Percentiles rank a stretch among this genome's conserved stretches.
Conservation (phyloP, 768 basidiomycete genomes). For the Hypsizygus marmoreus region DNA sequence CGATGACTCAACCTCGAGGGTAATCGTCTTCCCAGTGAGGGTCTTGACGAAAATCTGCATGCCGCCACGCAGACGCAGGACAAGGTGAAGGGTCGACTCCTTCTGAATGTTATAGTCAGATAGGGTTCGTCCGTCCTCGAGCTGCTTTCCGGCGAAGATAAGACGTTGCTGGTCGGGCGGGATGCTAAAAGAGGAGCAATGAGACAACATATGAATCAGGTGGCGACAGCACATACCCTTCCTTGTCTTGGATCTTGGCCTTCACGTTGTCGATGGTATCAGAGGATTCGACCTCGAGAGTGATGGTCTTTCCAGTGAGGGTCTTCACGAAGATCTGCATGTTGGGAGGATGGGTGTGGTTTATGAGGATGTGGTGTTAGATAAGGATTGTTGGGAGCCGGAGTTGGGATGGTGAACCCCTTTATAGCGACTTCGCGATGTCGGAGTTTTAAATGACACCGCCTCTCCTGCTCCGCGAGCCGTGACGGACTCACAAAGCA, state of each 20-base stretch:
- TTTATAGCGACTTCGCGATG: constrained; percentile 34
- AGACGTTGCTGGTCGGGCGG: constrained; percentile 80
- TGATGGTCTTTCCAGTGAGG: constrained; percentile 77
- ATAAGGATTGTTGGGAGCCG: neutral
- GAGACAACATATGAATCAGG: constrained; percentile 6
- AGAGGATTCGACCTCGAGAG: constrained; percentile 71
- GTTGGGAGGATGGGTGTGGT: constrained; percentile 14
- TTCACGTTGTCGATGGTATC: constrained; percentile 74
- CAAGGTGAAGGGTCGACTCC: constrained; percentile 61
- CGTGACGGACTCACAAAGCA: constrained; percentile 11
- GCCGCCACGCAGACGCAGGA: constrained; percentile 45
- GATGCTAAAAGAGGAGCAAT: constrained; percentile 41
- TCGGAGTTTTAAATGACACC: constrained; percentile 43
- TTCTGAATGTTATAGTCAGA: constrained; percentile 72
- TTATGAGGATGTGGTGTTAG: neutral
- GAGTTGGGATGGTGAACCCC: neutral
- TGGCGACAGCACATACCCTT: constrained; percentile 50
- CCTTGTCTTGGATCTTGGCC: constrained; percentile 89
- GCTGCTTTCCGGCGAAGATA: constrained; percentile 83
- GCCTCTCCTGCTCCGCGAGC: no score
- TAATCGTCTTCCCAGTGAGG: constrained; percentile 87
- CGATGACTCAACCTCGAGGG: constrained; percentile 81
- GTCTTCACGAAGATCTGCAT: constrained; percentile 57
- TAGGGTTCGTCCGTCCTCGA: constrained; percentile 79
- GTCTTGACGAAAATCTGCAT: constrained; percentile 94